Evolutionary conservation across 176 grass and related monocot species (phyloP).

Genomic region (Aegilops sharonensis): DNA sequence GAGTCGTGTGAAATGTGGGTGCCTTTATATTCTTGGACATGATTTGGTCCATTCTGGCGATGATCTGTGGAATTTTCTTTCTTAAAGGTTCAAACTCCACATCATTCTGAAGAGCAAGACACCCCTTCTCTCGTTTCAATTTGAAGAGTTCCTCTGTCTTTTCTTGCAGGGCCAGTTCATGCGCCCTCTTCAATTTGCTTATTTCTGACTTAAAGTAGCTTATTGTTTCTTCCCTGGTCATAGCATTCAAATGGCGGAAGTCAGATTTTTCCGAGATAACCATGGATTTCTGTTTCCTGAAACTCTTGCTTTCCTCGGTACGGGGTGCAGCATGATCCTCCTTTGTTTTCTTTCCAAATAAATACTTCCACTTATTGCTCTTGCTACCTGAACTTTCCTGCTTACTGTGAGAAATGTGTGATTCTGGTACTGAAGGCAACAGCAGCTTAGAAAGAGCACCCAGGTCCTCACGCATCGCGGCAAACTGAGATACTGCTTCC

Average conservation of each 20-base stretch:
- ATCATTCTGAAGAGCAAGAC: slow-evolving; percentile 71
- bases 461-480: slow-evolving; percentile 63
- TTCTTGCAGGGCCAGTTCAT: slow-evolving; percentile 73
- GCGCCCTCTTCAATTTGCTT: slow-evolving; percentile 76
- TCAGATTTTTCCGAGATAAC: slow-evolving; percentile 69
- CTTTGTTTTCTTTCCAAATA: slow-evolving; percentile 57
- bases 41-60: slow-evolving; percentile 74
- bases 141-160: slow-evolving; percentile 94
- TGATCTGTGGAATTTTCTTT: slow-evolving; percentile 75
- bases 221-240: slow-evolving; percentile 71
- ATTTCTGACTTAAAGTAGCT: slow-evolving; percentile 93
- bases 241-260: slow-evolving; percentile 73
- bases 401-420: slow-evolving; percentile 45
- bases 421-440: slow-evolving; percentile 44
- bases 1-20: slow-evolving; percentile 35
- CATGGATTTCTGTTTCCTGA: slow-evolving; percentile 47
- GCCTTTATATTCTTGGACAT: slow-evolving; percentile 56
- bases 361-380: slow-evolving; percentile 75
- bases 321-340: slow-evolving; percentile 55
- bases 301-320: slow-evolving; percentile 53
- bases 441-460: slow-evolving; percentile 60
- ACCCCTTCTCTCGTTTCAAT: slow-evolving; percentile 85
- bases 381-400: slow-evolving; percentile 57
- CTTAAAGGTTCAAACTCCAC: slow-evolving; percentile 80
- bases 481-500: slow-evolving; percentile 67